phyloP scores from a whole-genome alignment of 331 rosid genomes.

The Malus hybrid region DNA sequence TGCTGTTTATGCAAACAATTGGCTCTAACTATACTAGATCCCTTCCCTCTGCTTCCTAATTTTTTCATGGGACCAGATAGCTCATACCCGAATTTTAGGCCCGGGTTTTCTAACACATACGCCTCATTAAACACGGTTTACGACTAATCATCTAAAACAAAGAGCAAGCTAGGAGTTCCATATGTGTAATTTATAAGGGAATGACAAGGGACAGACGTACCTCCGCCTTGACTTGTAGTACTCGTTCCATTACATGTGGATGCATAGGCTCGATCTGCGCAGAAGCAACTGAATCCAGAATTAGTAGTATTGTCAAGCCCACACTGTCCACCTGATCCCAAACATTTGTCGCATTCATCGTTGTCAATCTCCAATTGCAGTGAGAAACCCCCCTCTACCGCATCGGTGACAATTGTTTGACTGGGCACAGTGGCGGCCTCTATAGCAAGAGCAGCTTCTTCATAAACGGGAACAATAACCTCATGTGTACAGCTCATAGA shows the following conservation, averaged over 20 bases:
- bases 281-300: background rate
- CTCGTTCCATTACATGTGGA: background rate
- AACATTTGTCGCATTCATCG: background rate
- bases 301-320: background rate
- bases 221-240: background rate
- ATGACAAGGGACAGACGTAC: background rate
- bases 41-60: background rate
- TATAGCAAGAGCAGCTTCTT: accelerated
- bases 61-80: background rate
- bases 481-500: accelerated
- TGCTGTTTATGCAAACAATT: too few relatives aligned
- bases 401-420: accelerated
- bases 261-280: background rate
- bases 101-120: too few relatives aligned
- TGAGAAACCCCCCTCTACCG: background rate
- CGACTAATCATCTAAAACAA: background rate
- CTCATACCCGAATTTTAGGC: background rate
- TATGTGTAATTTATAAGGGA: background rate
- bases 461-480: background rate
- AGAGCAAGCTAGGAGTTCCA: background rate
- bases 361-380: background rate
- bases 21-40: too few relatives aligned
- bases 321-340: background rate
- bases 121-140: background rate
- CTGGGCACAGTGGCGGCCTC: too few relatives aligned